phyloP scores from a whole-genome alignment of 768 basidiomycete species.

The Mycena galopus region DNA sequence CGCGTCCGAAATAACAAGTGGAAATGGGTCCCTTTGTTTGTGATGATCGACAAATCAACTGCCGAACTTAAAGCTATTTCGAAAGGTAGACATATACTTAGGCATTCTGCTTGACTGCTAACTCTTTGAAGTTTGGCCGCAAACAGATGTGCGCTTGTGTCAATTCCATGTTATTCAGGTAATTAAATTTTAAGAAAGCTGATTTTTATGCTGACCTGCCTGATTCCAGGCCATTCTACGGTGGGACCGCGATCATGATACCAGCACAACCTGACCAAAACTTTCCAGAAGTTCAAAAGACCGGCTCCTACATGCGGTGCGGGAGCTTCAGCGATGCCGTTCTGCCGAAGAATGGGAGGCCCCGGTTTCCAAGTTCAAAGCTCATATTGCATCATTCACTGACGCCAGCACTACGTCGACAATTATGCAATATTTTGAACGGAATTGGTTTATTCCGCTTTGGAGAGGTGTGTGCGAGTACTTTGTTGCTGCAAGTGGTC shows the following conservation, averaged over 20 bases:
- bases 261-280: conserved; percentile 3
- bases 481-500: neutral
- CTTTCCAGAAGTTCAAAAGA: neutral
- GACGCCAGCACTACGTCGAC: neutral
- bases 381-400: neutral
- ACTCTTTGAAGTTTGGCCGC: conserved; percentile 14
- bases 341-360: neutral
- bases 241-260: conserved; percentile 22
- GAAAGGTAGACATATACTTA: neutral
- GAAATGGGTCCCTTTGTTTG: conserved; percentile 21
- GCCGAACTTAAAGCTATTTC: conserved; percentile 16
- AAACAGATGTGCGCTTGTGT: conserved; percentile 10
- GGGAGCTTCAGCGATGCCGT: conserved; percentile 19
- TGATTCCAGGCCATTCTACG: conserved; percentile 9
- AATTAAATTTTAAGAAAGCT: neutral
- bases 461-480: conserved; percentile 22
- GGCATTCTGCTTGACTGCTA: neutral
- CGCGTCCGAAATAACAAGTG: neutral
- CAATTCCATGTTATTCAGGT: conserved; percentile 38
- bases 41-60: conserved; percentile 35
- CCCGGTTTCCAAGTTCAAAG: neutral
- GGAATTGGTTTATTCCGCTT: conserved; percentile 27
- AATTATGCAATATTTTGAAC: conserved; percentile 26
- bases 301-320: conserved; percentile 19
- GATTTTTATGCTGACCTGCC: neutral